A percentile compares a stretch with the other conserved stretches of the same genome.
phyloP scores from a whole-genome alignment of 148 eudicot genomes.

The Fallopia convolvulus region DNA sequence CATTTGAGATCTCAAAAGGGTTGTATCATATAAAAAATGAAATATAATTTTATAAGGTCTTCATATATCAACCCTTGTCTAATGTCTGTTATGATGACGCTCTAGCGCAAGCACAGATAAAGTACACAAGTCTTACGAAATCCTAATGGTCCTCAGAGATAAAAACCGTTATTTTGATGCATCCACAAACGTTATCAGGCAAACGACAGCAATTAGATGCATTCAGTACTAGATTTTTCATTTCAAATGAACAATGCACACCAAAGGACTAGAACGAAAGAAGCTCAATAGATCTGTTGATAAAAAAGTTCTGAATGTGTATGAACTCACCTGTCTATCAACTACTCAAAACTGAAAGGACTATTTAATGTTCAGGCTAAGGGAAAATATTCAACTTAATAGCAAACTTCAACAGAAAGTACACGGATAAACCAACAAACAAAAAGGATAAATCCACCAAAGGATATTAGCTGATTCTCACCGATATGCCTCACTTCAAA shows the following conservation, averaged over 20 bases:
- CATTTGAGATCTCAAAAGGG: not conserved
- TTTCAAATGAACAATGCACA: no score
- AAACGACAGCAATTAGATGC: no score
- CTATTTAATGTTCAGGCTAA: not conserved
- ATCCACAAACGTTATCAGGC: no score
- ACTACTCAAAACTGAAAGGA: not conserved
- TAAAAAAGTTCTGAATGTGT: not conserved
- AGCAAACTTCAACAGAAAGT: not conserved
- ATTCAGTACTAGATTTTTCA: no score
- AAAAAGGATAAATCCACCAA: not conserved
- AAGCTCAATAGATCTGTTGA: no score
- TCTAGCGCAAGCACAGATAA: no score
- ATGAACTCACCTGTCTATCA: not conserved
- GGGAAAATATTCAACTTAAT: not conserved
- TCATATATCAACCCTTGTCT: not conserved
- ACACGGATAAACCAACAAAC: not conserved
- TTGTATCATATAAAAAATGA: not conserved
- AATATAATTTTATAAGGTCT: not conserved
- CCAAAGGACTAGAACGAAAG: no score
- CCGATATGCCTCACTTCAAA: not conserved
- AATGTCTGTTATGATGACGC: no score
- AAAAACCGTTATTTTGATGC: no score
- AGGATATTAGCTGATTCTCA: not conserved
- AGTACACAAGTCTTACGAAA: no score
- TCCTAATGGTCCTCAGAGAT: no score